Percentiles rank a stretch among this genome's conserved stretches.
Evolutionary conservation across 2,329 filamentous ascomycete genomes (phyloP).

Genomic region (Penicillium sp.): DNA sequence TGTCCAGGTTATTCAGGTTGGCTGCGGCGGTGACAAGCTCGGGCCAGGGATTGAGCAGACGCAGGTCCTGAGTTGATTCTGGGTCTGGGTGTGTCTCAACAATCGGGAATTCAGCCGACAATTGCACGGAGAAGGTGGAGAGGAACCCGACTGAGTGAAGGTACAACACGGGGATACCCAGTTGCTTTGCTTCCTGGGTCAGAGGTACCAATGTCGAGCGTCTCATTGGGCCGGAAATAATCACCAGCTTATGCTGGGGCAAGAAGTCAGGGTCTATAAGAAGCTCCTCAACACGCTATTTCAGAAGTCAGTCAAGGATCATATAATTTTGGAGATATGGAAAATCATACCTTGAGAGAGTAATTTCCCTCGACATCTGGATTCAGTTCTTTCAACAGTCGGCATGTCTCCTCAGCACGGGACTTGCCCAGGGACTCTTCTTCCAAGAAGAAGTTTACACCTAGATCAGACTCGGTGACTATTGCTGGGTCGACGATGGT

Average conservation of each 20-base stretch:
- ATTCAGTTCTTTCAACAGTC: conserved; percentile 81
- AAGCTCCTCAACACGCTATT: conserved; percentile 40
- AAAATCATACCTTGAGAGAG: conserved; percentile 53
- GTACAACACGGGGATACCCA: conserved; percentile 73
- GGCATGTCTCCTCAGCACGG: conserved; percentile 74
- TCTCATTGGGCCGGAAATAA: conserved; percentile 61
- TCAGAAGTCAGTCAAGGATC: background rate
- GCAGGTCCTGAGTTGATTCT: conserved; percentile 78
- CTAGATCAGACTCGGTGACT: conserved; percentile 80
- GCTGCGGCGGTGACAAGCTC: conserved; percentile 69
- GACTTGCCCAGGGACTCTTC: conserved; percentile 72
- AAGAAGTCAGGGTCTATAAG: conserved; percentile 42
- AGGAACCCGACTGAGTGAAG: conserved; percentile 92
- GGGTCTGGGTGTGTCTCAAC: conserved; percentile 94
- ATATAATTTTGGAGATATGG: background rate
- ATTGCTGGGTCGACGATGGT: conserved; percentile 79
- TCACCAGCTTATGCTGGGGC: conserved; percentile 57
- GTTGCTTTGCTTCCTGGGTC: conserved; percentile 51
- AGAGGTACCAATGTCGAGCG: conserved; percentile 53
- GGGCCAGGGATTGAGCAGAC: conserved; percentile 81
- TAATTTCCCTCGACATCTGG: conserved; percentile 83
- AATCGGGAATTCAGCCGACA: conserved; percentile 81
- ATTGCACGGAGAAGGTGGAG: conserved; percentile 76
- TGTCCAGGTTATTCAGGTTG: conserved; percentile 66
- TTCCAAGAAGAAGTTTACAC: conserved; percentile 96